Conservation (phyloP, 2,329 filamentous ascomycete genomes). For the Verruconis gallopava region DNA sequence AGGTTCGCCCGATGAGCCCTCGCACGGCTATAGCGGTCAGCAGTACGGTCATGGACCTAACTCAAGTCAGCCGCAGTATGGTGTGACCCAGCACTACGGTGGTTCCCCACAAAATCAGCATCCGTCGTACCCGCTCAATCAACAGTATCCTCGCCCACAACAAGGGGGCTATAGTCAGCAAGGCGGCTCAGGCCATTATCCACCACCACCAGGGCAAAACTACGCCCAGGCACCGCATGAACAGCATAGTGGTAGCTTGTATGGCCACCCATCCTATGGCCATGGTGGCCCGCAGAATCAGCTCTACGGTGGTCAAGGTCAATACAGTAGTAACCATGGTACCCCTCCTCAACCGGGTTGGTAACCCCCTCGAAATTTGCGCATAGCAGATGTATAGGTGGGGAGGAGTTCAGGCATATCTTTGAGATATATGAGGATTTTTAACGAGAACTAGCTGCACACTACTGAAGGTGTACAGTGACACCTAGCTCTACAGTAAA, state of each 20-base stretch:
- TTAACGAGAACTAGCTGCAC: too few species aligned
- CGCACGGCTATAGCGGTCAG: background rate
- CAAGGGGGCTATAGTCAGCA: slow-evolving; percentile 7
- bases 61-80: background rate
- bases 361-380: too few species aligned
- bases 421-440: too few species aligned
- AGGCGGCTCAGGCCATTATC: background rate
- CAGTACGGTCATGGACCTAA: background rate
- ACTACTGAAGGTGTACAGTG: too few species aligned
- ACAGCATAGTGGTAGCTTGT: background rate
- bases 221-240: slow-evolving; percentile 2
- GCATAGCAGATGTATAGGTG: too few species aligned
- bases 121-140: background rate
- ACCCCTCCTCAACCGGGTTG: background rate
- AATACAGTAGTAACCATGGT: background rate
- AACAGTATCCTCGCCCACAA: background rate
- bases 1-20: background rate
- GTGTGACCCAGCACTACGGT: background rate
- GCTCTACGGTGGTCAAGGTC: slow-evolving; percentile 3
- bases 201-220: background rate
- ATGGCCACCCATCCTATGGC: slow-evolving; percentile 1
- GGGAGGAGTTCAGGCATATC: too few species aligned
- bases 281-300: slow-evolving; percentile 3
- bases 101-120: slow-evolving; percentile 5
- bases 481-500: too few species aligned